phyloP scores from a whole-genome alignment of 768 basidiomycete genomes.

The Hypsizygus marmoreus region DNA sequence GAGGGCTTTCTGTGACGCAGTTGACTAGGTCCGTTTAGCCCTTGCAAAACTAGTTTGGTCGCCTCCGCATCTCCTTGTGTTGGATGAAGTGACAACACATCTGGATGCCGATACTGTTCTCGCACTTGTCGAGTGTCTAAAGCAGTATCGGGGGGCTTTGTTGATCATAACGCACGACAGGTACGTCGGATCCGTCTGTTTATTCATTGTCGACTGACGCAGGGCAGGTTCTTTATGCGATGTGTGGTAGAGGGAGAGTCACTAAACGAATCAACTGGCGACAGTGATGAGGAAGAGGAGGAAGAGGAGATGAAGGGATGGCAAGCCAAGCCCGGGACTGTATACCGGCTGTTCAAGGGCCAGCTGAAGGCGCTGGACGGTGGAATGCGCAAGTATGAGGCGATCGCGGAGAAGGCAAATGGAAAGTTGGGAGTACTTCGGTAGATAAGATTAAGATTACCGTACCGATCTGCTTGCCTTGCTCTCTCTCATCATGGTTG shows the following conservation, averaged over 20 bases:
- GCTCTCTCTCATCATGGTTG: constrained; percentile 49
- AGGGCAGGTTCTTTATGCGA: constrained; percentile 26
- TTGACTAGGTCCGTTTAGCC: constrained; percentile 54
- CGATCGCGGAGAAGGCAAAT: constrained; percentile 21
- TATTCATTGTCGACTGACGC: background rate
- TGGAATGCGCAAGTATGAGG: constrained; percentile 26
- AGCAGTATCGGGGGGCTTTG: constrained; percentile 53
- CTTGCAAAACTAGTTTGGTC: constrained; percentile 55
- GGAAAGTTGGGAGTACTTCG: constrained; percentile 10
- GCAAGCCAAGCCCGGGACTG: constrained; percentile 22
- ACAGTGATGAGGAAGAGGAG: constrained; percentile 18
- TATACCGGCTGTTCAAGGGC: constrained; percentile 23
- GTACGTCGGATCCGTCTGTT: background rate
- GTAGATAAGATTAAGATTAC: constrained; percentile 16
- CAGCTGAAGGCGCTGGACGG: constrained; percentile 23
- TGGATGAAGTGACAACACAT: constrained; percentile 72
- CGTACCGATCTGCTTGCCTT: constrained; percentile 3
- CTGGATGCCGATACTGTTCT: constrained; percentile 62
- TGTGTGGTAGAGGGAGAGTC: constrained; percentile 29
- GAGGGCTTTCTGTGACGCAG: background rate
- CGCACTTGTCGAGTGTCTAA: constrained; percentile 53
- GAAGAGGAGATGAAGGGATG: constrained; percentile 15
- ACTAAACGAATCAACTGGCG: constrained; percentile 14
- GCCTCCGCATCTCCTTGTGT: constrained; percentile 53
- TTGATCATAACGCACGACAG: constrained; percentile 68